A percentile compares a stretch with the other conserved stretches of the same genome.
Evolutionary conservation across 176 grass and related monocot species (phyloP).

Genomic region (Triticum timopheevii): DNA sequence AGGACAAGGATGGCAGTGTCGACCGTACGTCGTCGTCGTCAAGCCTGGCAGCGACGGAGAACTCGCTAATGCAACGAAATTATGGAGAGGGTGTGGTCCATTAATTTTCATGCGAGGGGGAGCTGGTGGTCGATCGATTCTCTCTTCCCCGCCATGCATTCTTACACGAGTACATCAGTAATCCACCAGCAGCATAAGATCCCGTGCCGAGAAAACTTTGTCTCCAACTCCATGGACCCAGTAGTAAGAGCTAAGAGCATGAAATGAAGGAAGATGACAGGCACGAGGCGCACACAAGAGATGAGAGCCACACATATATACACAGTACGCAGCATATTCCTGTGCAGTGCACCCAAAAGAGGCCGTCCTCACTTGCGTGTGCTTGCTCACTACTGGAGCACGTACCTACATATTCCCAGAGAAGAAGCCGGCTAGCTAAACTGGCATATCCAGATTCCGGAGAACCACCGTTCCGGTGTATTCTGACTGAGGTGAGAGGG

Average conservation of each 20-base stretch:
- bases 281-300: neutral
- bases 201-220: neutral
- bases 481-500: neutral
- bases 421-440: neutral
- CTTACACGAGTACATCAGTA: no score
- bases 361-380: neutral
- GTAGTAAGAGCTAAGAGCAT: neutral
- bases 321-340: neutral
- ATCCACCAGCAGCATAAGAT: neutral
- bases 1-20: neutral
- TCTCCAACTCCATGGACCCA: neutral
- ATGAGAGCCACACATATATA: neutral
- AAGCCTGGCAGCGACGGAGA: neutral
- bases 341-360: neutral
- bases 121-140: neutral
- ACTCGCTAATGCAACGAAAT: neutral
- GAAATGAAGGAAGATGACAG: neutral
- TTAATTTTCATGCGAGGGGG: slow-evolving; percentile 4
- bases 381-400: neutral
- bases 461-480: neutral
- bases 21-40: neutral
- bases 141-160: no score
- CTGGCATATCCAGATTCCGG: neutral
- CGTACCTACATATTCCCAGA: neutral
- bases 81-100: neutral